These are phyloP conservation scores for Chaetomiaceae sp. DNA, from an alignment of 2,329 filamentous ascomycete genomes.

Conservation along the genomic window DNA sequence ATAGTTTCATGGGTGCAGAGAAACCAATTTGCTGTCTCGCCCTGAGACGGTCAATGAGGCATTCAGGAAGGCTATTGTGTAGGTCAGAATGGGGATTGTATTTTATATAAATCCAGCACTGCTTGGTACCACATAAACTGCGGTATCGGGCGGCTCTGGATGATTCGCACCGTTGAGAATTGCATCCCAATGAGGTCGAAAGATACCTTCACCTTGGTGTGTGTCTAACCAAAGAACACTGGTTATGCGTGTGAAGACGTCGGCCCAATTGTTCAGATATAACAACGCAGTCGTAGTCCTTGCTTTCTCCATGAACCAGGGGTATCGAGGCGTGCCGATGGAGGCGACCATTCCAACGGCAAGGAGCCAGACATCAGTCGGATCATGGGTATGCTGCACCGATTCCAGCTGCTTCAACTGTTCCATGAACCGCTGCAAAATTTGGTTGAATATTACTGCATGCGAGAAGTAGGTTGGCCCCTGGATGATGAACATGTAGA, in stretches of 20 bases:
- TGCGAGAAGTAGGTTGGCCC: constrained; percentile 55
- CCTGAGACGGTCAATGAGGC: too few relatives aligned
- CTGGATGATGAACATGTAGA: constrained; percentile 52
- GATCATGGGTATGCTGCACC: constrained; percentile 13
- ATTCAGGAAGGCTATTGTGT: too few relatives aligned
- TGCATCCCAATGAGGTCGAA: constrained; percentile 29
- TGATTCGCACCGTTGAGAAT: not conserved
- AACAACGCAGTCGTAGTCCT: not conserved
- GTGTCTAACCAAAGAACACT: constrained; percentile 32
- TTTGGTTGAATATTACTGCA: constrained; percentile 35
- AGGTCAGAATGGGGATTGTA: too few relatives aligned
- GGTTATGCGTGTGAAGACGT: constrained; percentile 23
- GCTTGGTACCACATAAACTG: not conserved
- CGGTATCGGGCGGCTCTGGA: not conserved
- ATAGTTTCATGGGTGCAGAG: too few relatives aligned
- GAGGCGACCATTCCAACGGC: constrained; percentile 39
- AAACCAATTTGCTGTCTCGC: too few relatives aligned
- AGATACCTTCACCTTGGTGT: constrained; percentile 20
- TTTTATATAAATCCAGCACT: constrained; percentile 3
- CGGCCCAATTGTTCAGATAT: constrained; percentile 23
- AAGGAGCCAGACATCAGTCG: constrained; percentile 40
- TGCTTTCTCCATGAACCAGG: constrained; percentile 32
- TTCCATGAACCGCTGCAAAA: constrained; percentile 33
- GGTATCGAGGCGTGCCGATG: constrained; percentile 26
- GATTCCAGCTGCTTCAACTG: constrained; percentile 29